These are phyloP conservation scores for Cardamine chenopodiifolia DNA, from an alignment of 345 rosid genomes.

Conservation along the genomic window DNA sequence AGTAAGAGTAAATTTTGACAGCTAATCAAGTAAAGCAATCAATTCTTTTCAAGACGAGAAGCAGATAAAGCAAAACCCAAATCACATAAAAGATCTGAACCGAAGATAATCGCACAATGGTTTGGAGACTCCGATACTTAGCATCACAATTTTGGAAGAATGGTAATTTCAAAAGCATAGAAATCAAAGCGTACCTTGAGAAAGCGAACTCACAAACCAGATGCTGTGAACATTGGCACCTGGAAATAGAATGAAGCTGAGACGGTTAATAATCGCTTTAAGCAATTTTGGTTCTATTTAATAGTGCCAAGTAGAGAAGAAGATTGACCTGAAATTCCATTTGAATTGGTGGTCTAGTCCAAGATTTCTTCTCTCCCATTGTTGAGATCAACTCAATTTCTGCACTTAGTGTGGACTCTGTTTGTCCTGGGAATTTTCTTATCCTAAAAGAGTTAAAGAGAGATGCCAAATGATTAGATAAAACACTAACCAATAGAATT, in stretches of 20 bases:
- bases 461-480: not conserved
- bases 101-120: not conserved
- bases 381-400: slow-evolving; percentile 96
- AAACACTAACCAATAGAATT: not conserved
- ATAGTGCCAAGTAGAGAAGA: slow-evolving; percentile 16
- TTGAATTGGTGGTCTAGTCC: slow-evolving; percentile 98
- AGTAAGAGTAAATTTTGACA: not conserved
- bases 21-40: slow-evolving; percentile 18
- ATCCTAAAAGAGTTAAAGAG: slow-evolving; percentile 55
- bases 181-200: slow-evolving; percentile 63
- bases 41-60: not conserved
- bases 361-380: slow-evolving; percentile 89
- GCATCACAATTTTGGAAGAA: slow-evolving; percentile 3
- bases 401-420: slow-evolving; percentile 97
- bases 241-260: slow-evolving; percentile 38
- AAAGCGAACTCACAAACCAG: slow-evolving; percentile 95
- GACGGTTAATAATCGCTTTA: not conserved
- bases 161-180: not conserved
- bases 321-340: slow-evolving; percentile 93
- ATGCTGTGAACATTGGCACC: slow-evolving; percentile 99
- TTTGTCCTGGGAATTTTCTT: slow-evolving; percentile 97
- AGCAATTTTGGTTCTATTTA: not conserved
- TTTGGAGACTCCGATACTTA: not conserved
- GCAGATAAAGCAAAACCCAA: not conserved
- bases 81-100: not conserved